Evolutionary conservation across 371 early-diverging fungal genomes (phyloP).

Genomic region (Rhizoclosmatium hyalinum): DNA sequence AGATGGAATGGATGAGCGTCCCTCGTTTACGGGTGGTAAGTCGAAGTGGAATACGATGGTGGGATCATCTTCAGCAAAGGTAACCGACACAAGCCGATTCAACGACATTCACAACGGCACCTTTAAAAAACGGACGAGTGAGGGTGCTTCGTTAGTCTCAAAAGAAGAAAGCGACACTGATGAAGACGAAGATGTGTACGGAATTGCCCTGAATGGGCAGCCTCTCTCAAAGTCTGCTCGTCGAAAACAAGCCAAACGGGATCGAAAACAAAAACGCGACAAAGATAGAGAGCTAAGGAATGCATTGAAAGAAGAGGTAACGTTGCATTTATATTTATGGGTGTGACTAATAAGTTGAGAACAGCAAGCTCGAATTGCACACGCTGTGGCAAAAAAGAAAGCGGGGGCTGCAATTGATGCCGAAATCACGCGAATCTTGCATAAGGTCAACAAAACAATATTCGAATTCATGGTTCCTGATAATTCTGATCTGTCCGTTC

Average conservation of each 20-base stretch:
- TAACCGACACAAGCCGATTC: neutral
- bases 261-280: conserved; percentile 9
- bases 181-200: neutral
- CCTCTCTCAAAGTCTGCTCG: conserved; percentile 5
- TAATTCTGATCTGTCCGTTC: neutral
- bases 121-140: neutral
- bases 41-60: neutral
- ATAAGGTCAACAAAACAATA: conserved; percentile 32
- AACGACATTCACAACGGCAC: neutral
- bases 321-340: neutral
- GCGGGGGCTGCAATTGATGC: conserved; percentile 22
- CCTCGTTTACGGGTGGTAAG: neutral
- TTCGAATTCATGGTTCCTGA: conserved; percentile 19
- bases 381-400: conserved; percentile 2
- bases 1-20: neutral
- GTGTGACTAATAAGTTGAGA: neutral
- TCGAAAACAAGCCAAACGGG: conserved; percentile 10
- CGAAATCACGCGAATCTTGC: conserved; percentile 28
- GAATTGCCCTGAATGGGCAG: neutral
- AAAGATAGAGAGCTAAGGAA: neutral
- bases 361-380: conserved; percentile 30
- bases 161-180: neutral
- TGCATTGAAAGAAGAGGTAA: conserved; percentile 24
- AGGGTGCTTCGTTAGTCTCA: neutral
- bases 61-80: neutral